Evolutionary conservation across 176 grass and related monocot species (phyloP), one percentile per base, ranked within the genome.

Genomic region (Bolboschoenus planiculmis): DNA sequence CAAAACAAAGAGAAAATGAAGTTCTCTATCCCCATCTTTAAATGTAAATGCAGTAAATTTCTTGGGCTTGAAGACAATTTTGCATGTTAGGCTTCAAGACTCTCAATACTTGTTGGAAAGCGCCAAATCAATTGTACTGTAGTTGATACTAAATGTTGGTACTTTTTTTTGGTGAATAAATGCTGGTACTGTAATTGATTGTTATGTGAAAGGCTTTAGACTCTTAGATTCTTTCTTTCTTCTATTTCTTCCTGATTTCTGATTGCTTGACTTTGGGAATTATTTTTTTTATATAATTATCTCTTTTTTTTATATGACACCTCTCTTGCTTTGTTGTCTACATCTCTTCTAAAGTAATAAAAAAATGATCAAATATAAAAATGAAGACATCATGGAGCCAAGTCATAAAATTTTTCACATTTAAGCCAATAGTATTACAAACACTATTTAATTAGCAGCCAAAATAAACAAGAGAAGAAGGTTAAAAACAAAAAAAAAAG

Each of bases 401-500:
- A 84, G 46, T 54, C 68, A 87, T 51, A 27, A 86, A 74, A 68
- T n/a, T 21, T 71, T 36, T 82, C 72, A 67, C 79, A 31, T 62
- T 81, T 80, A 21, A 56, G 58, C 27, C 56, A 64, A 36, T 21
- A 36, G 4, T 50, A 92, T 82, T 82, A 88, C 79, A 86, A 10
- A 75, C 62, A 30, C 59, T 13, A 76, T 65, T 30, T 82, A 40
- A 56, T 56, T 80, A 65, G 42, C 40, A 75, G n/a, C 37, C 43
- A 63, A 61, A 39, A 68, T 33, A 78, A 63, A 29, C 71, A 51
- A 57, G 35, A 84, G 24, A 15, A 82, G 10, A 27, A 66, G 50
- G 11, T 26, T 56, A 6, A 79, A 72, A 73, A 75, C 5, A 53
- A 81, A 55, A 40, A 27, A 78, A 59, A 50, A 56, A 57, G 44